These are phyloP conservation scores for Acer saccharum DNA, from an alignment of 345 rosid species.

Conservation along the genomic window DNA sequence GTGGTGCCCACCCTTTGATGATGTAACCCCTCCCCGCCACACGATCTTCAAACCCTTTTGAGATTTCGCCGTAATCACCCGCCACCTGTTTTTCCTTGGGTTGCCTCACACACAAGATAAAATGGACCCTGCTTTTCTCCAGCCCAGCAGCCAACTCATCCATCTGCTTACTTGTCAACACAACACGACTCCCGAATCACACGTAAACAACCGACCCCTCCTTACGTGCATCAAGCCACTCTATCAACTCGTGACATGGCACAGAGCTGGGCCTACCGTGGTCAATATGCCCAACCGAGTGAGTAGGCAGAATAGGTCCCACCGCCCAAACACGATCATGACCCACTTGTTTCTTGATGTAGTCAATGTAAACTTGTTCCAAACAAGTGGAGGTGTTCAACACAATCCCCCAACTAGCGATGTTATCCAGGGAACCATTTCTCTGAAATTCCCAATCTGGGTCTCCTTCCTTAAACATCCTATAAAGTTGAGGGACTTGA, in stretches of 20 bases:
- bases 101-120: constrained; percentile 2
- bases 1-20: constrained; percentile 25
- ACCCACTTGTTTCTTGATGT: neutral
- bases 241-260: constrained; percentile 1
- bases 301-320: constrained; percentile 33
- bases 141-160: constrained; percentile 14
- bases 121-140: constrained; percentile 21
- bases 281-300: neutral
- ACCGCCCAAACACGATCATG: constrained; percentile 46
- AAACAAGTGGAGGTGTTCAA: constrained; percentile 55
- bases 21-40: constrained; percentile 17
- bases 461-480: constrained; percentile 32
- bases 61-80: neutral
- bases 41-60: constrained; percentile 17
- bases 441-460: constrained; percentile 37
- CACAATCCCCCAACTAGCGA: constrained; percentile 56
- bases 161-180: neutral
- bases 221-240: constrained; percentile 21
- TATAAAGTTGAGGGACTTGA: constrained; percentile 35
- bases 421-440: constrained; percentile 31
- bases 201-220: constrained; percentile 19
- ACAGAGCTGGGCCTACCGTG: constrained; percentile 33
- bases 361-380: constrained; percentile 32
- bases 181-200: constrained; percentile 22
- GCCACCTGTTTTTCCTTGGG: neutral